Percentiles rank a stretch among this genome's conserved stretches.
These are phyloP conservation scores for Talaromyces trachyspermus DNA, from an alignment of 495 filamentous ascomycete species.

Conservation along the genomic window DNA sequence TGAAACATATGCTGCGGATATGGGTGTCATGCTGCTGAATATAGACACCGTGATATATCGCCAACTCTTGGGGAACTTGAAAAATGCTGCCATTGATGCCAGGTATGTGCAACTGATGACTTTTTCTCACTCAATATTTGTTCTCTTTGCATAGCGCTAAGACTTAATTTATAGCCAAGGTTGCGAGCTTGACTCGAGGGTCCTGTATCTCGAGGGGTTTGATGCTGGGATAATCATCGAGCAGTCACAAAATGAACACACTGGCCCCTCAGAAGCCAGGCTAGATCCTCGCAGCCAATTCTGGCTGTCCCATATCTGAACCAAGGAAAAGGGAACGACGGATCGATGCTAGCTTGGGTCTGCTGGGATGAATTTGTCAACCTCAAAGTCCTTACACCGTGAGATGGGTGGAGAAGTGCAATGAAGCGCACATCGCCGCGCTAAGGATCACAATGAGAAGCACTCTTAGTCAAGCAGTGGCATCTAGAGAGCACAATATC, in stretches of 20 bases:
- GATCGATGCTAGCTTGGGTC: constrained; percentile 24
- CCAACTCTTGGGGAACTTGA: constrained; percentile 4
- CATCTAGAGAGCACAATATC: constrained; percentile 5
- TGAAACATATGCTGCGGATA: constrained; percentile 17
- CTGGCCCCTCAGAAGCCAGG: constrained; percentile 2
- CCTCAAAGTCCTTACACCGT: constrained; percentile 18
- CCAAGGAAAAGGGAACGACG: constrained; percentile 11
- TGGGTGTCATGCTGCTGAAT: constrained; percentile 20
- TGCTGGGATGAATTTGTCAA: constrained; percentile 25
- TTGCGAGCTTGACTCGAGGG: constrained; percentile 6
- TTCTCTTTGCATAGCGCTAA: background rate
- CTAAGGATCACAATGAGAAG: constrained; percentile 19
- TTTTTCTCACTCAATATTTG: background rate
- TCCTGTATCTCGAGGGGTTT: constrained; percentile 6
- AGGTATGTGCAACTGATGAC: background rate
- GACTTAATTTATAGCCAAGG: background rate
- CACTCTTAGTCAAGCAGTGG: constrained; percentile 7
- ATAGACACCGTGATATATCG: constrained; percentile 12
- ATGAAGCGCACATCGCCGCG: constrained; percentile 19
- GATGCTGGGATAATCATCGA: constrained; percentile 8
- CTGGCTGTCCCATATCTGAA: constrained; percentile 6
- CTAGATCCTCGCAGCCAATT: constrained; percentile 2
- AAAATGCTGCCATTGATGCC: constrained; percentile 5
- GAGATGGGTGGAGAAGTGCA: constrained; percentile 23
- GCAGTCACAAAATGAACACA: constrained; percentile 4